Percentiles rank a stretch among this genome's conserved stretches.
phyloP scores from a whole-genome alignment of 768 basidiomycete species.

The Suillus decipiens region DNA sequence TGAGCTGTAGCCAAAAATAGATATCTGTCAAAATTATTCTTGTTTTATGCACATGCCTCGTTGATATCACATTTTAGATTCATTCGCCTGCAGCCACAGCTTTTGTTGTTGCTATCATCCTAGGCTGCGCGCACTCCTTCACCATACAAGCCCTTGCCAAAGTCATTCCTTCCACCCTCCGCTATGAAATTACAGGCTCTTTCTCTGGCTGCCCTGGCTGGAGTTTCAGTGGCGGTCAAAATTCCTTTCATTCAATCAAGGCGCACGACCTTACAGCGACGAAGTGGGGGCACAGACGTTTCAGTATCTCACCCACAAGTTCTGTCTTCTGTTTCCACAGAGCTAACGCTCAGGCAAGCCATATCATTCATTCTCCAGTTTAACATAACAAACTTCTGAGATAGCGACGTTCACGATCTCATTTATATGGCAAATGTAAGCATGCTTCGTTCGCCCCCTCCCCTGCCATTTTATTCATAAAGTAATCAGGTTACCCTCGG shows the following conservation, averaged over 20 bases:
- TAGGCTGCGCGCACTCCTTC: neutral
- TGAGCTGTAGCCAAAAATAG: conserved; percentile 2
- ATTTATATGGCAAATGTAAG: conserved; percentile 79
- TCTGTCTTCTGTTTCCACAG: conserved; percentile 23
- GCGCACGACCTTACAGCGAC: conserved; percentile 35
- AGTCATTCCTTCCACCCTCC: conserved; percentile 6
- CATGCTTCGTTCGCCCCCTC: conserved; percentile 7
- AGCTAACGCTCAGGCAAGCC: conserved; percentile 27
- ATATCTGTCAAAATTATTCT: neutral
- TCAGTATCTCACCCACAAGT: conserved; percentile 21
- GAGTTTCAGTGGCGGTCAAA: conserved; percentile 45
- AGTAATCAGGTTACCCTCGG: conserved; percentile 63
- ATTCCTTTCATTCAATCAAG: conserved; percentile 50
- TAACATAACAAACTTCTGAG: conserved; percentile 17
- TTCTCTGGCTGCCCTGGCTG: conserved; percentile 38
- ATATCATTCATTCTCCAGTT: neutral
- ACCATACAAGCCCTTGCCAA: neutral
- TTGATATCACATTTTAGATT: conserved; percentile 3
- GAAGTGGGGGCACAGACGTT: conserved; percentile 34
- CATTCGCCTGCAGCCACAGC: neutral
- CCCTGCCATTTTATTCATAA: neutral
- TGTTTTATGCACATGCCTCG: neutral
- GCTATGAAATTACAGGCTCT: conserved; percentile 45
- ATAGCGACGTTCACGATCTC: conserved; percentile 72
- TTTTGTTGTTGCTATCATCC: conserved; percentile 7